phyloP scores from a whole-genome alignment of 805 yeast species.

The Brettanomyces nanus region DNA sequence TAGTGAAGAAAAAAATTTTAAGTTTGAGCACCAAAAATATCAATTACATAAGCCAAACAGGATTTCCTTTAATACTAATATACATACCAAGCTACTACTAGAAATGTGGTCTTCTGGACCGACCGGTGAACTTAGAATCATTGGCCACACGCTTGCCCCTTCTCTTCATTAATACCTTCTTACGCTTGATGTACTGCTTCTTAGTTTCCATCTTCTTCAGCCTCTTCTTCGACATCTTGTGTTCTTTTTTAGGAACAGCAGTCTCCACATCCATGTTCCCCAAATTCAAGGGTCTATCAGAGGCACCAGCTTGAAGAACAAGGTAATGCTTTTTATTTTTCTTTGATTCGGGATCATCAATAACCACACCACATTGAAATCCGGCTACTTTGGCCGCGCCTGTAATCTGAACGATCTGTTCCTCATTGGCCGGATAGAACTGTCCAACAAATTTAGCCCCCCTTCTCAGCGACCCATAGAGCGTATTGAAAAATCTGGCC shows the following conservation, averaged over 20 bases:
- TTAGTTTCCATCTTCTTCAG: constrained; percentile 57
- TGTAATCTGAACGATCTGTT: constrained; percentile 69
- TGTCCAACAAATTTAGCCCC: constrained; percentile 98
- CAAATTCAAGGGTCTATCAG: constrained; percentile 69
- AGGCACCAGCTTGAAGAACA: constrained; percentile 79
- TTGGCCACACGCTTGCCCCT: constrained; percentile 85
- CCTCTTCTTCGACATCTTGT: constrained; percentile 37
- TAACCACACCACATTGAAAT: constrained; percentile 89
- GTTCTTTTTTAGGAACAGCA: constrained; percentile 29
- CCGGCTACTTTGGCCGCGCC: constrained; percentile 90
- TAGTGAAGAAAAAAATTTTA: no score
- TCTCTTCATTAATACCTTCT: constrained; percentile 88
- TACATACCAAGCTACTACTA: no score
- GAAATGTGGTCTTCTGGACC: constrained; percentile 66
- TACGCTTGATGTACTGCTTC: constrained; percentile 77
- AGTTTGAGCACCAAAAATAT: no score
- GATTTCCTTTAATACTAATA: no score
- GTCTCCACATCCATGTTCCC: constrained; percentile 77
- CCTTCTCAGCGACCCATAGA: constrained; percentile 76
- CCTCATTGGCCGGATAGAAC: constrained; percentile 88
- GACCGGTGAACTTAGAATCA: constrained; percentile 88
- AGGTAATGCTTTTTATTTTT: constrained; percentile 86
- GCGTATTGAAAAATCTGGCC: constrained; percentile 74
- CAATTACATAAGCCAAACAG: no score
- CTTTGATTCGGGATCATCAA: constrained; percentile 90